A percentile compares a stretch with the other conserved stretches of the same genome.
Conservation (phyloP, 2,329 filamentous ascomycete genomes). For the Fusarium multiceps region DNA sequence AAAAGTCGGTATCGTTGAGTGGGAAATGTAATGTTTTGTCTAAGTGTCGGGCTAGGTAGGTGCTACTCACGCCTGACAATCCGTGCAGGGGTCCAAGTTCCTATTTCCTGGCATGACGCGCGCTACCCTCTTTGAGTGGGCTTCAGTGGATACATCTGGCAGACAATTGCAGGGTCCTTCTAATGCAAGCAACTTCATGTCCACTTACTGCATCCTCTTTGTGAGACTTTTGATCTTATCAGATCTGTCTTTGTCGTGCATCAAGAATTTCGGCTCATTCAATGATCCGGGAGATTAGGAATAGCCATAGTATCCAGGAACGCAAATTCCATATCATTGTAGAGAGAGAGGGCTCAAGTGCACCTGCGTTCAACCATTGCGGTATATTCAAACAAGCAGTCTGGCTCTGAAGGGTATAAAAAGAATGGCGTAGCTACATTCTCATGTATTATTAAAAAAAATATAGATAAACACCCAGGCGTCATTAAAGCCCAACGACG, state of each 20-base stretch:
- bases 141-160: constrained; percentile 19
- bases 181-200: background rate
- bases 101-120: constrained; percentile 27
- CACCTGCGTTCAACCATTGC: background rate
- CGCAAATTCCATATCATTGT: background rate
- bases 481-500: background rate
- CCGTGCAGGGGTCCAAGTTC: constrained; percentile 32
- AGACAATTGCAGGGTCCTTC: constrained; percentile 15
- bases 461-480: constrained; percentile 9
- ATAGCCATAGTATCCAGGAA: background rate
- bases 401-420: background rate
- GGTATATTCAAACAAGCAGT: background rate
- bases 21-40: constrained; percentile 19
- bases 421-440: background rate
- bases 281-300: no score
- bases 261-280: background rate
- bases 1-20: constrained; percentile 21
- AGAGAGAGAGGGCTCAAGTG: background rate
- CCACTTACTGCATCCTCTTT: background rate
- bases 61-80: constrained; percentile 28
- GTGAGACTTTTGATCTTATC: constrained; percentile 1
- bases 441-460: constrained; percentile 28
- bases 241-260: background rate
- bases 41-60: constrained; percentile 17
- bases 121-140: constrained; percentile 17